phyloP scores from a whole-genome alignment of 768 basidiomycete genomes.

The Termitomyces sp. region DNA sequence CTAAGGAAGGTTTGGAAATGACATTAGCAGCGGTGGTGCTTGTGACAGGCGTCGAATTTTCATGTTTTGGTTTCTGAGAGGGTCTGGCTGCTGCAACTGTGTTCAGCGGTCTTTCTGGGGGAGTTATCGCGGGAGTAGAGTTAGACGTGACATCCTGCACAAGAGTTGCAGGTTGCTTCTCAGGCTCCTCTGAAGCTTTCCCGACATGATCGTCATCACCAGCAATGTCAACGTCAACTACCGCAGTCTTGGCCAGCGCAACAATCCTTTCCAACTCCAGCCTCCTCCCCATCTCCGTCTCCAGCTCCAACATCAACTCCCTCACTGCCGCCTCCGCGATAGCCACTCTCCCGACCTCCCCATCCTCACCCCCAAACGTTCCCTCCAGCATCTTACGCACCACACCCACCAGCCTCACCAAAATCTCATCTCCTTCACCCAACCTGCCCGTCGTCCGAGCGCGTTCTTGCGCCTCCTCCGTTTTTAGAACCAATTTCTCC shows the following conservation, averaged over 20 bases:
- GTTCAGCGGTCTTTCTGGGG: not conserved
- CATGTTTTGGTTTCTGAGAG: not conserved
- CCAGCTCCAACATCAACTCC: constrained; percentile 51
- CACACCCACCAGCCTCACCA: constrained; percentile 16
- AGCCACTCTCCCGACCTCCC: constrained; percentile 46
- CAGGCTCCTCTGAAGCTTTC: not conserved
- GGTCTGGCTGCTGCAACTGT: not conserved
- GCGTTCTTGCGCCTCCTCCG: constrained; percentile 33
- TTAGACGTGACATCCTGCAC: too few species aligned
- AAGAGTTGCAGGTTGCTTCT: not conserved
- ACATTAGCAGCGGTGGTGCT: not conserved
- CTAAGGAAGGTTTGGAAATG: not conserved
- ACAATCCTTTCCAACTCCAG: constrained; percentile 34
- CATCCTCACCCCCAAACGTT: constrained; percentile 22
- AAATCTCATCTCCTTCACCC: constrained; percentile 13
- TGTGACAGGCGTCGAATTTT: not conserved
- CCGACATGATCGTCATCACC: not conserved
- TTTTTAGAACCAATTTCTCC: constrained; percentile 48
- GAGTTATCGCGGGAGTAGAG: not conserved
- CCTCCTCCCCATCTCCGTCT: constrained; percentile 46
- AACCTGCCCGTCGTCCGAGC: not conserved
- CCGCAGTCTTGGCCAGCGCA: not conserved
- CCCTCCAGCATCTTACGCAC: constrained; percentile 19
- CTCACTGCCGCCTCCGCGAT: constrained; percentile 44
- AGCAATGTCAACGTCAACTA: not conserved